Evolutionary conservation across 2,329 filamentous ascomycete genomes (phyloP).

Genomic region (Alternaria sp.): DNA sequence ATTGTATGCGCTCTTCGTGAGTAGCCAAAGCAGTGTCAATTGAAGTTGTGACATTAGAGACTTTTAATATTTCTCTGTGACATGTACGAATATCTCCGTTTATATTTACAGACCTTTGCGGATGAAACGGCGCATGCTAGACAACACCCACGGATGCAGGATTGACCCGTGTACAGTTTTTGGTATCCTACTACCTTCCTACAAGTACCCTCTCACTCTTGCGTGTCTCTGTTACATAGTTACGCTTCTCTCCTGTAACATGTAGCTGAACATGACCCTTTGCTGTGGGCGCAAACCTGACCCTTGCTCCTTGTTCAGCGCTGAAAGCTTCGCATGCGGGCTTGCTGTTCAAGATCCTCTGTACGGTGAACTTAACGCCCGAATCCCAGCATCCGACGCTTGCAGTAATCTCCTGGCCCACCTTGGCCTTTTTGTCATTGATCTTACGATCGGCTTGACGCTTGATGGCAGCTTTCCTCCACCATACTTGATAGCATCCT

Average conservation of each 20-base stretch:
- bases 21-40: conserved; percentile 4
- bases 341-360: conserved; percentile 46
- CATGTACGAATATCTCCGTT: background rate
- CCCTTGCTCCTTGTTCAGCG: conserved; percentile 34
- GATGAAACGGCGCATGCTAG: background rate
- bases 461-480: conserved; percentile 46
- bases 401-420: conserved; percentile 17
- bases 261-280: conserved; percentile 25
- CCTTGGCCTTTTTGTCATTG: conserved; percentile 12
- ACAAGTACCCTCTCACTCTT: conserved; percentile 28
- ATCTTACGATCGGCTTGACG: conserved; percentile 44
- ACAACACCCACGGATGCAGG: background rate
- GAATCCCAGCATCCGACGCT: conserved; percentile 51
- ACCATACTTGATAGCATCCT: conserved; percentile 44
- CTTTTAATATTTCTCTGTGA: background rate
- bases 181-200: background rate
- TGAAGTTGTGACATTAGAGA: background rate
- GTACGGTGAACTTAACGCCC: conserved; percentile 45
- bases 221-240: conserved; percentile 35
- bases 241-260: conserved; percentile 35
- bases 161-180: background rate
- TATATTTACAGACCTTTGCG: background rate
- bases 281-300: conserved; percentile 23
- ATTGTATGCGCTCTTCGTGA: background rate
- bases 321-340: conserved; percentile 30